Conservation (phyloP, 2,329 filamentous ascomycete species). For the Sarocladiaceae sp. region DNA sequence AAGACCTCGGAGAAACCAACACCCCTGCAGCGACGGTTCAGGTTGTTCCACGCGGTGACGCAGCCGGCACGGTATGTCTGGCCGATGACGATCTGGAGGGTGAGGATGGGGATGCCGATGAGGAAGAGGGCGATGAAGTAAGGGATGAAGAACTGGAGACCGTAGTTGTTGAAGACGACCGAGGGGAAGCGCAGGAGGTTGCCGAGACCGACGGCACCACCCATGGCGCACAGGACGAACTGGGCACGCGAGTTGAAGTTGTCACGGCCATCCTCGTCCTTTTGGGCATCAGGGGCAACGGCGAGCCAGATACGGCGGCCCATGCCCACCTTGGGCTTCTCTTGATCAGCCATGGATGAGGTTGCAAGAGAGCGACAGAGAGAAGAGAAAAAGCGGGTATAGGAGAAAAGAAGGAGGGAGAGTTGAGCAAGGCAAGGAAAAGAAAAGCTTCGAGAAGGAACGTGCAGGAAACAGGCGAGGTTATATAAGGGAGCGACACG, state of each 20-base stretch:
- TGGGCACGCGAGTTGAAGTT: conserved; percentile 19
- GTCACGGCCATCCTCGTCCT: conserved; percentile 20
- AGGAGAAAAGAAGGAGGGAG: neutral
- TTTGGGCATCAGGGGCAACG: conserved; percentile 18
- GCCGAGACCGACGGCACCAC: conserved; percentile 46
- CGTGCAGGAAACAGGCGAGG: no score
- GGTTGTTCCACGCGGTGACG: conserved; percentile 42
- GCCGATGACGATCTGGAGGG: conserved; percentile 59
- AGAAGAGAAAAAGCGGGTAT: neutral
- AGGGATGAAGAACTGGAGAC: conserved; percentile 50
- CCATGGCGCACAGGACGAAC: conserved; percentile 27
- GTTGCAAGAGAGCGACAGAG: neutral
- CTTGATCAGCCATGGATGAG: conserved; percentile 15
- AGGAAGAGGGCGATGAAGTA: conserved; percentile 43
- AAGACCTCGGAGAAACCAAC: conserved; percentile 43
- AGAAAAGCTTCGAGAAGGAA: no score
- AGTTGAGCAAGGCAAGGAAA: no score
- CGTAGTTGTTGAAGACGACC: conserved; percentile 49
- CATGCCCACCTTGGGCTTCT: conserved; percentile 13
- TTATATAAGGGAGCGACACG: no score
- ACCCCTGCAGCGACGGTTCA: conserved; percentile 42
- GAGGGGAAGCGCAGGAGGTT: conserved; percentile 51
- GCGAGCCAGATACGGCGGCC: conserved; percentile 15
- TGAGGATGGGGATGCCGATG: conserved; percentile 45
- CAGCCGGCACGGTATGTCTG: conserved; percentile 49